Conservation (phyloP, 2,329 filamentous ascomycete genomes). For the Aspergillus sojae region DNA sequence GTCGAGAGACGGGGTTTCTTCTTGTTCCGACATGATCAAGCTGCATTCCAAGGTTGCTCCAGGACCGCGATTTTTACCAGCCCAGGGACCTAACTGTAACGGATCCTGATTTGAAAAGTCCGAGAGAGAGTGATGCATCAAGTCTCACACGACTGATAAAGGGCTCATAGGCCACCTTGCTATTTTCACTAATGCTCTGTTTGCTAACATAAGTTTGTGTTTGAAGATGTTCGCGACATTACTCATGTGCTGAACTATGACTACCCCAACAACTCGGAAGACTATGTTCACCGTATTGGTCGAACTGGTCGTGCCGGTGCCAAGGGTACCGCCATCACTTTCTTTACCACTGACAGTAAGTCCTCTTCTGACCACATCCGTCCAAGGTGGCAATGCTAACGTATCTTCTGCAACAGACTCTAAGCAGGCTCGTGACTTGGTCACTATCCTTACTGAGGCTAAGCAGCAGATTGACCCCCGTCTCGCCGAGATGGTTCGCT, state of each 20-base stretch:
- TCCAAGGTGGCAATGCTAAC: constrained; percentile 10
- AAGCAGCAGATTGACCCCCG: constrained; percentile 98
- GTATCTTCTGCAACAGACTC: constrained; percentile 60
- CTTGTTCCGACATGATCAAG: constrained; percentile 65
- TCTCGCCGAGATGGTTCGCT: constrained; percentile 93
- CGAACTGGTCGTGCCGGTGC: constrained; percentile 75
- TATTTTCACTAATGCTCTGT: constrained; percentile 53
- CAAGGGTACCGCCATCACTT: constrained; percentile 93
- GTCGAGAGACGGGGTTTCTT: constrained; percentile 78
- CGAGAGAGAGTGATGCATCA: constrained; percentile 64
- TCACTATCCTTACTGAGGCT: constrained; percentile 88
- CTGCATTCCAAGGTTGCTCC: constrained; percentile 70
- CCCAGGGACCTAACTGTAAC: constrained; percentile 53
- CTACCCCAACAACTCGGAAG: constrained; percentile 89
- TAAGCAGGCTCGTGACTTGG: constrained; percentile 95
- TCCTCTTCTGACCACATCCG: constrained; percentile 31
- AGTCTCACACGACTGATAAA: constrained; percentile 63
- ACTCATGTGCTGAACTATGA: constrained; percentile 99
- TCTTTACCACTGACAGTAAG: constrained; percentile 99
- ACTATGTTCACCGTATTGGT: constrained; percentile 70
- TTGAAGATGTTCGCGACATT: constrained; percentile 99
- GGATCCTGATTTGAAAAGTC: constrained; percentile 44
- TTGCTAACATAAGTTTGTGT: constrained; percentile 74
- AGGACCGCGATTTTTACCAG: constrained; percentile 64
- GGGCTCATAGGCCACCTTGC: constrained; percentile 51